Base-by-base conservation (phyloP, 164 flowering plant genomes). In the Buxus sempervirens region DNA sequence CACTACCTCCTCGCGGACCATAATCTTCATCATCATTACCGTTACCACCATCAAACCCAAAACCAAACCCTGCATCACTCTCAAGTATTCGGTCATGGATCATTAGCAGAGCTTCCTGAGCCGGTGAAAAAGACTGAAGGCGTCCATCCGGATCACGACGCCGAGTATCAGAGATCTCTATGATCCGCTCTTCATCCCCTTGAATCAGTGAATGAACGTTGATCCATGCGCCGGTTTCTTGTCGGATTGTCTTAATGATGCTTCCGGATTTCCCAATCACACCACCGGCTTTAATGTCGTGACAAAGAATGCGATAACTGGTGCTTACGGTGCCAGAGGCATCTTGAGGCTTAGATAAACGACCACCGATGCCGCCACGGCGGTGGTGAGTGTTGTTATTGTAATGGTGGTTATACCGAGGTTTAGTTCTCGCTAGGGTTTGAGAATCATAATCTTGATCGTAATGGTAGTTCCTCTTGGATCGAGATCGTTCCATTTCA, bases 221-320 rank as follows among this genome's bases (percentile, higher is more conserved):
- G 77, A 96, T 86, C 93, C 90, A 96, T 22, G 98, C 98, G n/a
- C 98, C 98, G 1, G 99, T 91, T 25, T 87, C 95, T 65, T 91
- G 96, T 68, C 96, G 78, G 25, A 96, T 86, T 22, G 90, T 78
- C 80, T 96, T 93, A 38, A 96, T 87, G 1, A 91, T 89, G 73
- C 87, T 84, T 9, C 99, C 98, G 16, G 93, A 84, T 73, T 96
- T 96, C 24, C 99, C 99, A 19, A 93, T 88, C 32, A 96, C 99
- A 0, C 96, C 92, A 0, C 93, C 98, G 1, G 88, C 93, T 74
- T 84, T 91, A 28, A 76, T 61, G 62, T 96, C 98, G 48, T 85
- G 96, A 65, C 99, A 93, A 19, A 96, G 81, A 51, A 93, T 91
- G 64, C 97, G 77, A 76, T 84, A 96, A 54, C 77, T 84, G 0